Evolutionary conservation across 805 yeast genomes (phyloP), one percentile per base, ranked within the genome.

Genomic region (Wickerhamia fluorescens): DNA sequence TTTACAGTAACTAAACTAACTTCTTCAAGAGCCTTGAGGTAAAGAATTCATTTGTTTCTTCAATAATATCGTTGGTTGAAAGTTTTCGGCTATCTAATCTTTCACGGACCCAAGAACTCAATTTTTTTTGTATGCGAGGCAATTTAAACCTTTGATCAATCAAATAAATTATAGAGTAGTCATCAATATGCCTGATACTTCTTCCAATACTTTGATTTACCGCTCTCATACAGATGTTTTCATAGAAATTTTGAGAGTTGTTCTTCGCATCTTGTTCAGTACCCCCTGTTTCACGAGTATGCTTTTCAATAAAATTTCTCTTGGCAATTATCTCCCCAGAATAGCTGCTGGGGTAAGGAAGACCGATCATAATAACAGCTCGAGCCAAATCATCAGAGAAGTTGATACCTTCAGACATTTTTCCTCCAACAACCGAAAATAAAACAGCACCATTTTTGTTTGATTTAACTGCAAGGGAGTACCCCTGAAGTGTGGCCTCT

Each of bases 131-230:
- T 11, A 84, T 74, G 16, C 60, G 51, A 2, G 44, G 41, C 3
- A 49, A 47, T 2, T 43, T 44, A 38, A 71, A 89, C 30, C 96
- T 60, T 18, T 51, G 53, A 49, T 89, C 97, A 10, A 87, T 42
- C 22, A 88, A 58, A 41, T 72, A 74, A 5, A 89, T 79, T 10
- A 73, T 68, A 0, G 96, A 78, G 47, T 82, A 87, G 53, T 89
- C 97, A 23, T 70, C 67, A 15, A 68, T 69, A 50, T 88, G 95
- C 36, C 97, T 63, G 22, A 88, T 88, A 5, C 96, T 84, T 39
- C 97, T 68, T 0, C 96, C 97, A 8, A 89, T 78, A 55, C 94
- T 77, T 52, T 88, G 97, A 48, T 88, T 88, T 1, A 88, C 86
- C 0, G 95, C 82, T 29, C 87, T 73, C 92, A 89, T 81, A 47